These are phyloP conservation scores for Fusarium secorum DNA, from an alignment of 2,329 filamentous ascomycete species.

Conservation along the genomic window DNA sequence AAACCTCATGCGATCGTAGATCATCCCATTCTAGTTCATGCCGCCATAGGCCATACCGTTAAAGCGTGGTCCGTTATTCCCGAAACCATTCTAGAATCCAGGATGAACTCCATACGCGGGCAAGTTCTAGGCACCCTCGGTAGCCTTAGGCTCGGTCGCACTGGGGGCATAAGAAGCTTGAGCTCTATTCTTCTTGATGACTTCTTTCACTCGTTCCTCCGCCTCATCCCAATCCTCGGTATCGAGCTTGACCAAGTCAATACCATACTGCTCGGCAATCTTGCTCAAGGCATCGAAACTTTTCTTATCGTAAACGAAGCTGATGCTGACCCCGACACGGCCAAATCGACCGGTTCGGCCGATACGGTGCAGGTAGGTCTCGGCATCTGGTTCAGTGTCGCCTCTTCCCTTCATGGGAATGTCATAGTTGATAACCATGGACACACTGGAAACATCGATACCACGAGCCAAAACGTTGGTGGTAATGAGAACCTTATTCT, in stretches of 20 bases:
- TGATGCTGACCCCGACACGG: conserved; percentile 94
- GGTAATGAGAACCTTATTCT: conserved; percentile 95
- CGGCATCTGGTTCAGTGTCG: conserved; percentile 85
- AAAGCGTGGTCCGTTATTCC: conserved; percentile 7
- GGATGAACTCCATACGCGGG: conserved; percentile 18
- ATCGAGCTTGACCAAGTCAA: conserved; percentile 81
- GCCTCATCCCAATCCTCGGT: conserved; percentile 91
- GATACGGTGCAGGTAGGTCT: conserved; percentile 98
- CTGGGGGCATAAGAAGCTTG: conserved; percentile 62
- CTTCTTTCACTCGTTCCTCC: conserved; percentile 80
- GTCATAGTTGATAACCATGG: conserved; percentile 98
- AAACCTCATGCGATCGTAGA: conserved; percentile 5
- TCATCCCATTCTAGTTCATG: neutral
- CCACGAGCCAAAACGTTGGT: conserved; percentile 96
- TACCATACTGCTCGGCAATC: conserved; percentile 83
- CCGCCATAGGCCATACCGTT: conserved; percentile 7
- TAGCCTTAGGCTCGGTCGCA: conserved; percentile 49
- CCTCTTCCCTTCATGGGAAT: conserved; percentile 78
- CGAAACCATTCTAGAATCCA: conserved; percentile 6
- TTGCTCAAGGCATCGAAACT: conserved; percentile 80
- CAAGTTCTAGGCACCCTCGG: conserved; percentile 44
- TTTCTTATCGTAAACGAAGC: conserved; percentile 86
- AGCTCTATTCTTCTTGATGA: conserved; percentile 76
- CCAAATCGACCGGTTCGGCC: conserved; percentile 96
- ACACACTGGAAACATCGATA: conserved; percentile 90